Base-by-base conservation (phyloP, 1,284 basidiomycete species). In the Phlebopus sp. region DNA sequence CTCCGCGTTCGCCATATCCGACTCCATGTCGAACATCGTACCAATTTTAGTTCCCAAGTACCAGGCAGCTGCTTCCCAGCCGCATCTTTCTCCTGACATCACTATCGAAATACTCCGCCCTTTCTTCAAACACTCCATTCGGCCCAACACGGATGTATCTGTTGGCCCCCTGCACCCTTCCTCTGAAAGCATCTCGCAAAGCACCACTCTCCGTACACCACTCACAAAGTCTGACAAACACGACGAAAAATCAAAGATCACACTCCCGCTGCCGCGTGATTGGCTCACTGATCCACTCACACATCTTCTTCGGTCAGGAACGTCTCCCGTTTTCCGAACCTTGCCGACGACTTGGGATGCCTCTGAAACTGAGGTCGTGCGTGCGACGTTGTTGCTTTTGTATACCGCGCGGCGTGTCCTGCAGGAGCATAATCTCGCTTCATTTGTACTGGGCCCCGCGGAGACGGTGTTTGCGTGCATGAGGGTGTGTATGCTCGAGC, bases 401-500 rank as follows among this genome's bases (percentile, higher is more conserved):
- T 70, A 73, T 29, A 59, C 77, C n/a, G 61, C 67, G 11, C 65
- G 69, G 25, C 69, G 70, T 18, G 57, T 75, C 2, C 56, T 85
- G n/a, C 53, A 53, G n/a, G 63, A 57, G 13, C 76, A 75, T 57
- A 71, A 69, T 1, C 65, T 81, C 36, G 52, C 49, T 1, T 31
- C 2, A 5, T 63, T 79, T 47, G 65, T 69, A 4, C 63, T 82
- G 55, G 70, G 67, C 14, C 69, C 77, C 17, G 77, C 79, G 34
- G 81, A 88, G 55, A 71, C 75, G 1, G 69, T 85, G 3, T 87
- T 96, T 55, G 81, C 78, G 30, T 85, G 91, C 55, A 93, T 96
- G 89, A 92, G 92, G 59, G 84, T 97, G 11, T 95, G 92, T 69
- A 94, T 97, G 92, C 81, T 98, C 15, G 95, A 97, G 64, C 88